phyloP scores from a whole-genome alignment of 768 basidiomycete species.

The Zangia roseola region DNA sequence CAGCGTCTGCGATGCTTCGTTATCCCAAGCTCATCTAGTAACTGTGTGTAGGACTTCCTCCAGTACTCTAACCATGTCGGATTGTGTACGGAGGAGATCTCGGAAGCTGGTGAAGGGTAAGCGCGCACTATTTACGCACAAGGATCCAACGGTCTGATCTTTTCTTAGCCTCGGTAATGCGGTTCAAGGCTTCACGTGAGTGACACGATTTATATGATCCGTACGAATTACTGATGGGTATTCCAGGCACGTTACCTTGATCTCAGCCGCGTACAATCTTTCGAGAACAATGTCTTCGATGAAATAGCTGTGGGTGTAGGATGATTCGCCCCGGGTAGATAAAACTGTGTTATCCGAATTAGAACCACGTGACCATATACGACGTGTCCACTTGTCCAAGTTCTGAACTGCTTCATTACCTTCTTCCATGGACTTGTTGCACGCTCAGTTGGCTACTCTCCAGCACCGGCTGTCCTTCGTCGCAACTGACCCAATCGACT shows the following conservation, averaged over 20 bases:
- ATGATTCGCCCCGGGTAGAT: neutral
- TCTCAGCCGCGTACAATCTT: slow-evolving; percentile 81
- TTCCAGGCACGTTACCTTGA: slow-evolving; percentile 74
- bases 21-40: neutral
- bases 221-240: neutral
- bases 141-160: neutral
- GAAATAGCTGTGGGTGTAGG: slow-evolving; percentile 9
- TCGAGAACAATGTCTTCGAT: slow-evolving; percentile 52
- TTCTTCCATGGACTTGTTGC: slow-evolving; percentile 53
- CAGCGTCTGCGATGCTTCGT: slow-evolving; percentile 8
- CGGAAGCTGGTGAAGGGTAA: slow-evolving; percentile 80
- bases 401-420: neutral
- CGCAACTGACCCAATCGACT: slow-evolving; percentile 68
- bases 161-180: slow-evolving; percentile 71
- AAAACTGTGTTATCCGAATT: no score
- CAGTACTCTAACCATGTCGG: slow-evolving; percentile 87
- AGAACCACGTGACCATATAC: slow-evolving; percentile 12
- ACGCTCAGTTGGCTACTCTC: slow-evolving; percentile 52
- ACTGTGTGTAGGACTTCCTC: slow-evolving; percentile 57
- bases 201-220: slow-evolving; percentile 10
- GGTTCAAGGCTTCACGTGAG: slow-evolving; percentile 88
- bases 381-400: slow-evolving; percentile 6
- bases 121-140: slow-evolving; percentile 18
- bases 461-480: slow-evolving; percentile 72
- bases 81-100: slow-evolving; percentile 83